Percentiles rank a stretch among this genome's conserved stretches.
These are phyloP conservation scores for Herpetomonas tarakana DNA, from an alignment of 208 protist species.

Conservation along the genomic window DNA sequence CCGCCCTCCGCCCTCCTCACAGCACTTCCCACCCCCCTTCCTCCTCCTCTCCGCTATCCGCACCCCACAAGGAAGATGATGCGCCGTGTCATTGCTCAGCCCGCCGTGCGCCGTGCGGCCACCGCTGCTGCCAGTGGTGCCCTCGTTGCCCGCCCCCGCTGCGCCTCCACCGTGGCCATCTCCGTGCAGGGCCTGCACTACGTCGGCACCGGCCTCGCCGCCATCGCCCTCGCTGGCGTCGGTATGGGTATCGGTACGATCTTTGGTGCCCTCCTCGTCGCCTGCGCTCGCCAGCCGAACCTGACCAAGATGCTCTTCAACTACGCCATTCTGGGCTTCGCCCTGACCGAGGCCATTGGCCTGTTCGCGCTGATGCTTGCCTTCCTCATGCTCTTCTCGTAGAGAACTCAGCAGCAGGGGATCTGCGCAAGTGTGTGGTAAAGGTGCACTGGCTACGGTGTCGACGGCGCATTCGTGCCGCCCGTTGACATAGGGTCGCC, in stretches of 20 bases:
- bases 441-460: not conserved
- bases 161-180: constrained; percentile 82
- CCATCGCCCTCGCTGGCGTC: constrained; percentile 88
- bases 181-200: constrained; percentile 91
- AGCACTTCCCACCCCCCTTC: too few relatives aligned
- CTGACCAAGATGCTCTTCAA: constrained; percentile 91
- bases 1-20: too few relatives aligned
- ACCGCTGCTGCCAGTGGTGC: constrained; percentile 33
- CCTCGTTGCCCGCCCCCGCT: constrained; percentile 40
- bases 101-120: constrained; percentile 41
- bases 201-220: constrained; percentile 87
- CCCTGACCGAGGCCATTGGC: constrained; percentile 90
- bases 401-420: constrained; percentile 34
- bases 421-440: too few relatives aligned
- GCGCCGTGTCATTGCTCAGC: constrained; percentile 72
- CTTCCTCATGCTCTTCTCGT: constrained; percentile 94
- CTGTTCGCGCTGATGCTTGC: constrained; percentile 91
- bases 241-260: constrained; percentile 91
- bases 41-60: too few relatives aligned
- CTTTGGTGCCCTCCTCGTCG: constrained; percentile 83
- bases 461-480: too few relatives aligned
- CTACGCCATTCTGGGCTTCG: constrained; percentile 92
- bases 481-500: too few relatives aligned
- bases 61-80: constrained; percentile 53
- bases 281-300: constrained; percentile 88